phyloP scores from a whole-genome alignment of 768 basidiomycete genomes.

The Termitomyces sp. region DNA sequence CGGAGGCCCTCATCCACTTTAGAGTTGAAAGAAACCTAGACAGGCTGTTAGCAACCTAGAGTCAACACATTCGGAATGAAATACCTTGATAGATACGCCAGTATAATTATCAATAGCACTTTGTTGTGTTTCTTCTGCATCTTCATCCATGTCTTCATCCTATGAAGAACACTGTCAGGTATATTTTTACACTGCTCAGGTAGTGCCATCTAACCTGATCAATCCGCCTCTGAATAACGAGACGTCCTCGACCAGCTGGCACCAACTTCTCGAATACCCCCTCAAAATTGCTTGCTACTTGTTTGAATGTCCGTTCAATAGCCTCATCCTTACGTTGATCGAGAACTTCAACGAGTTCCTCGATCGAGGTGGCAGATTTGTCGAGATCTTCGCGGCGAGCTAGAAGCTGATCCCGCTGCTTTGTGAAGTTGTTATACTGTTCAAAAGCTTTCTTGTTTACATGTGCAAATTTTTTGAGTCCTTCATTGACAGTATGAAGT shows the following conservation, averaged over 20 bases:
- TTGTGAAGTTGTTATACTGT: slow-evolving; percentile 96
- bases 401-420: slow-evolving; percentile 88
- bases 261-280: slow-evolving; percentile 97
- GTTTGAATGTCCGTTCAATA: slow-evolving; percentile 97
- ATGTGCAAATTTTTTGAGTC: slow-evolving; percentile 92
- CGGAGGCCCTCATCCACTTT: slow-evolving; percentile 95
- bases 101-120: slow-evolving; percentile 90
- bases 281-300: slow-evolving; percentile 95
- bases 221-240: slow-evolving; percentile 90
- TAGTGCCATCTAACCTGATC: slow-evolving; percentile 54
- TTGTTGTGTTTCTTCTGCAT: slow-evolving; percentile 66
- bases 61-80: background rate
- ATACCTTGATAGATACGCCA: slow-evolving; percentile 90
- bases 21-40: slow-evolving; percentile 95
- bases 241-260: slow-evolving; percentile 82
- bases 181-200: background rate
- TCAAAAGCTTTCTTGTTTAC: slow-evolving; percentile 99
- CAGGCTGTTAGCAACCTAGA: background rate
- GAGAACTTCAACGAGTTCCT: slow-evolving; percentile 87
- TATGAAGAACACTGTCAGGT: slow-evolving; percentile 17
- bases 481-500: slow-evolving; percentile 88
- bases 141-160: slow-evolving; percentile 74
- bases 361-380: slow-evolving; percentile 81
- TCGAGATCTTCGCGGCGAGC: slow-evolving; percentile 89
- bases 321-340: slow-evolving; percentile 99